Evolutionary conservation across 2,329 filamentous ascomycete genomes (phyloP), one percentile per base, ranked within the genome.

Genomic region (Botryotinia globosa): DNA sequence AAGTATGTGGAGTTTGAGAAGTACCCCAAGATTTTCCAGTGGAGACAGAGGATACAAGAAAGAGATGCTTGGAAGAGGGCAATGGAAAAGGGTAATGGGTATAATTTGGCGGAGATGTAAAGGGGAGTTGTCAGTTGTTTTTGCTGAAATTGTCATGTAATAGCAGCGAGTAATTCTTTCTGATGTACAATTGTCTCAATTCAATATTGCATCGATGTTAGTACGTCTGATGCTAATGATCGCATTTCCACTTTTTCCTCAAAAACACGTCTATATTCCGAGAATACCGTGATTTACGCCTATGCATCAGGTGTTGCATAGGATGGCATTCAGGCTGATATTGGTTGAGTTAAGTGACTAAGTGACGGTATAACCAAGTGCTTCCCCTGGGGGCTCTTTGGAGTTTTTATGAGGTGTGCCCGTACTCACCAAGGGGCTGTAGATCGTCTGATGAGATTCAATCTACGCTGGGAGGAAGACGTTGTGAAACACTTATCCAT

Each of bases 81-180:
- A 6, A 56, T 80, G 61, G 76, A 79, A 72, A 82, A 80, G 74
- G 80, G 80, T 12, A 80, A 80, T 74, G 75, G 76, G 9, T 81
- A 81, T 74, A 77, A 81, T 74, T 72, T 82, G 69, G 72, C 32
- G 22, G n/a, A 66, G 4, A n/a, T 66, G 14, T 51, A 39, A 44
- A 29, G 14, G 63, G 42, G 4, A 25, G 20, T 20, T 16, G 22
- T 37, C 22, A 5, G 25, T 12, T 39, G 32, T 29, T 66, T 51
- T 51, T 39, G 16, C 37, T n/a, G 8, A 16, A 39, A n/a, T 29
- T 14, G 37, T 3, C 16, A 51, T 51, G 22, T 37, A n/a, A 51
- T 12, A 51, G 22, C 20, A 51, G 32, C 32, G 63, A 66, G 29
- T 44, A 12, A 29, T 51, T 51, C 14, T 9, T 37, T 37, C 9